Conservation (phyloP, 345 rosid species). For the Eucalyptus tenuipes region DNA sequence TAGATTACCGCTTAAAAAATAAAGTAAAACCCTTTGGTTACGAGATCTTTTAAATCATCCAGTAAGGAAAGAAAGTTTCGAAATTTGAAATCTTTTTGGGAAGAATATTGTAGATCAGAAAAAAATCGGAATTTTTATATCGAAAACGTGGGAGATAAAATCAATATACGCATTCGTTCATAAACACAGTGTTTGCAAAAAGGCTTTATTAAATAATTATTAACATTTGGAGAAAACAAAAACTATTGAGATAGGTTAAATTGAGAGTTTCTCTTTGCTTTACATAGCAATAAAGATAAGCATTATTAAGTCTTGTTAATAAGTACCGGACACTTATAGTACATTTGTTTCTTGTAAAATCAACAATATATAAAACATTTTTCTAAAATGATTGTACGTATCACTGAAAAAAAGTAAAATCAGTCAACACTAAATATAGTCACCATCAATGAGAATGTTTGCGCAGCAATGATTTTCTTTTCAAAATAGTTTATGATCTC, state of each 20-base stretch:
- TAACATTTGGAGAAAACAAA: not conserved
- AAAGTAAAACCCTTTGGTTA: not conserved
- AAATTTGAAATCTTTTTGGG: not conserved
- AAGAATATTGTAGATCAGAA: not conserved
- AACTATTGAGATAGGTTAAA: not conserved
- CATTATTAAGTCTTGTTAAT: not conserved
- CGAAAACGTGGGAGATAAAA: fast-evolving
- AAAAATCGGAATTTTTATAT: not conserved
- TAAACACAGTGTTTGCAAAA: fast-evolving
- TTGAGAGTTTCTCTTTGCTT: not conserved
- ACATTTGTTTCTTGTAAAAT: not conserved
- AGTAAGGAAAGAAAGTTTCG: not conserved
- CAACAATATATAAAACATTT: not conserved
- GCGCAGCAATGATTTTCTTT: not conserved
- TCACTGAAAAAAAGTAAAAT: not conserved
- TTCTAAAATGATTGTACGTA: not conserved
- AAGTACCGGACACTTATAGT: not conserved
- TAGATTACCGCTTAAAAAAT: not conserved
- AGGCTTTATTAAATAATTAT: not conserved
- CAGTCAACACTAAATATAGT: fast-evolving
- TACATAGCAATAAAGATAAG: not conserved
- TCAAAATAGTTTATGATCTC: not conserved
- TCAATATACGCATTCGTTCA: fast-evolving
- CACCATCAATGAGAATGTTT: fast-evolving
- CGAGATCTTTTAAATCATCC: not conserved